Evolutionary conservation across 2,329 filamentous ascomycete genomes (phyloP).

Genomic region (Chrysoporthe puriensis): DNA sequence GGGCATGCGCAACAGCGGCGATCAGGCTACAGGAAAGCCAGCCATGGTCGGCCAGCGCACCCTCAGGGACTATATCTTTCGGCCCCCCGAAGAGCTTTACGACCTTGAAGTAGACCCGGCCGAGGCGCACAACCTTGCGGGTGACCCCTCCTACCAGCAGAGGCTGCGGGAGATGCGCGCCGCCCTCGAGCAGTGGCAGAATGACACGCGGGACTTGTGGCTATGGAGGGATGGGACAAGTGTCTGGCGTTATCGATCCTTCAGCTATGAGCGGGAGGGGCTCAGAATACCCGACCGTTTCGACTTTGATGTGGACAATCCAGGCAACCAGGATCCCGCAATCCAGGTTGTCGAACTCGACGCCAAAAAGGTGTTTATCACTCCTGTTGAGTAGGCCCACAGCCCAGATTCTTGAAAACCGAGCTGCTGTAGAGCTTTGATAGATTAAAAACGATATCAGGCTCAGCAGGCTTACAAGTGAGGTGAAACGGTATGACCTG

Average conservation of each 20-base stretch:
- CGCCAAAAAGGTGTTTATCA: neutral
- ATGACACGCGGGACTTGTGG: constrained; percentile 36
- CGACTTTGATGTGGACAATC: constrained; percentile 34
- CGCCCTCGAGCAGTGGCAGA: constrained; percentile 37
- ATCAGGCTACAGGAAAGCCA: constrained; percentile 19
- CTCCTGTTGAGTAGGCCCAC: constrained; percentile 16
- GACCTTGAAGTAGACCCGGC: constrained; percentile 49
- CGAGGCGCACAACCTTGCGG: constrained; percentile 49
- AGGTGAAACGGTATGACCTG: too few species aligned
- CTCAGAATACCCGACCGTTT: constrained; percentile 35
- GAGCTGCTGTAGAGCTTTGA: too few species aligned
- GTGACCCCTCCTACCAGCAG: constrained; percentile 37
- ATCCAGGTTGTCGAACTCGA: neutral
- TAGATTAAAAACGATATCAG: too few species aligned
- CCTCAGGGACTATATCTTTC: constrained; percentile 48
- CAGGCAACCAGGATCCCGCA: neutral
- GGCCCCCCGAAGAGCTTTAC: constrained; percentile 50
- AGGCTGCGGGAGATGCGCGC: constrained; percentile 39
- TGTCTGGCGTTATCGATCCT: constrained; percentile 29
- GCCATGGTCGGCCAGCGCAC: constrained; percentile 44
- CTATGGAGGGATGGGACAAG: constrained; percentile 35
- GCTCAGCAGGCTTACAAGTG: too few species aligned
- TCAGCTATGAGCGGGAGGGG: constrained; percentile 33
- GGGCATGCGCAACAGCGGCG: constrained; percentile 44
- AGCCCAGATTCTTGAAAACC: too few species aligned